Base-by-base conservation (phyloP, 148 eudicot genomes). In the Spergularia bocconei region DNA sequence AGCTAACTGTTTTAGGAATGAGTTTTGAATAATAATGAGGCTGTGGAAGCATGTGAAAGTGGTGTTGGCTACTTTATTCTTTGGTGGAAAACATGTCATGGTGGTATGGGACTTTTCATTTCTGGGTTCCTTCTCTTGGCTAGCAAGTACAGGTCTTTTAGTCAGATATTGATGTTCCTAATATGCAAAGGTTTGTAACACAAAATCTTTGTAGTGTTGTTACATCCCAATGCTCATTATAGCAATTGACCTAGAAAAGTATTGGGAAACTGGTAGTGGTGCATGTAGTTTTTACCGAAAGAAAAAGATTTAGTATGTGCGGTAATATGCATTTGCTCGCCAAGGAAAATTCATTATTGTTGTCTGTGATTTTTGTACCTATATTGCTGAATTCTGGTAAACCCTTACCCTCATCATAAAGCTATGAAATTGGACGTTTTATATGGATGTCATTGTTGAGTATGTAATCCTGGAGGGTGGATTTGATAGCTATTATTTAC, bases 11-110 rank as follows among this genome's bases (percentile, higher is more conserved):
- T 76, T 81, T 67, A 73, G 75, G 78, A 77, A 81, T 63, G 52
- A 73, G 20, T 69, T 61, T 63, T n/a, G 62, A 69, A 68, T 73
- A 71, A 73, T 77, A 68, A 76, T 72, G 77, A 72, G 62, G 63
- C 33, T 67, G 23, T 67, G 77, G 63, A 76, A 76, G 70, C 67
- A 77, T 81, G 73, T 76, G 70, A 67, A 72, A 76, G 73, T 72
- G 77, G 57, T 53, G 61, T 51, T 60, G 17, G 64, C 57, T 72
- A 67, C 80, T 71, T 72, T 72, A 71, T 71, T 13, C 10, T 72
- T 64, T 52, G 55, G 80, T 81, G 83, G 83, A 78, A 62, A 73
- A 81, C 80, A 81, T 76, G 66, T 52, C 64, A 53, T 81, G 73
- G 71, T 75, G 75, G 71, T 60, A 50, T 77, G 63, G 29, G 66